phyloP scores from a whole-genome alignment of 2,329 filamentous ascomycete species.

The Xylariaceae sp. region DNA sequence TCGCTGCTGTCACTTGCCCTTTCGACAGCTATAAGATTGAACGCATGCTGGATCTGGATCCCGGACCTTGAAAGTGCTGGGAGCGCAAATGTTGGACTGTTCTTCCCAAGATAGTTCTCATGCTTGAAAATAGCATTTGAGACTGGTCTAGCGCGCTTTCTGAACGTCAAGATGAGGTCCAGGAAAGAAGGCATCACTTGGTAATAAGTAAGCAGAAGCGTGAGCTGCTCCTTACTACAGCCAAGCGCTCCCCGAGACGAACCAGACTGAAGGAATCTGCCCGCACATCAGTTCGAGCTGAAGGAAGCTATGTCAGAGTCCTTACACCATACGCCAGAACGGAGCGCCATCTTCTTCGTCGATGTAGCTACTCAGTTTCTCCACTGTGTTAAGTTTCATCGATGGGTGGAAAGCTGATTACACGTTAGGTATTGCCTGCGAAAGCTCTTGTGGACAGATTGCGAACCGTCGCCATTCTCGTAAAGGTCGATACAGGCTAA shows the following conservation, averaged over 20 bases:
- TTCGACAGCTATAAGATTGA: slow-evolving; percentile 26
- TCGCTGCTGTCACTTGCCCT: not conserved
- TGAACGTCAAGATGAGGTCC: slow-evolving; percentile 26
- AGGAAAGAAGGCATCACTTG: slow-evolving; percentile 31
- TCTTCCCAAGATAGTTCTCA: slow-evolving; percentile 21
- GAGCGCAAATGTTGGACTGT: slow-evolving; percentile 1
- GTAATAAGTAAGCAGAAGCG: slow-evolving; percentile 22
- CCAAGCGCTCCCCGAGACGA: slow-evolving; percentile 18
- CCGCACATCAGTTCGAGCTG: not conserved
- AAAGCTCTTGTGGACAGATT: not conserved
- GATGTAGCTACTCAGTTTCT: slow-evolving; percentile 1
- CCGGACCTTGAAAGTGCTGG: slow-evolving; percentile 15
- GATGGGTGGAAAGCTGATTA: not conserved
- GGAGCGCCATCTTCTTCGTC: slow-evolving; percentile 15
- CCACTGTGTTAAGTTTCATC: not conserved
- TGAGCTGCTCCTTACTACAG: slow-evolving; percentile 25
- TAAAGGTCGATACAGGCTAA: slow-evolving; percentile 11
- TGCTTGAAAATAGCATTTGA: slow-evolving; percentile 16
- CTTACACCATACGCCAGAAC: slow-evolving; percentile 11
- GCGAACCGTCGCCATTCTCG: slow-evolving; percentile 7
- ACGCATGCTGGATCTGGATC: slow-evolving; percentile 25
- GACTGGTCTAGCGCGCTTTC: slow-evolving; percentile 6
- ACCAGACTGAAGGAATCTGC: slow-evolving; percentile 20
- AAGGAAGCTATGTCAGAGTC: not conserved
- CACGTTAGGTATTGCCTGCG: not conserved